Conservation (phyloP, 805 yeast species). For the Kazachstania psychrophila region DNA sequence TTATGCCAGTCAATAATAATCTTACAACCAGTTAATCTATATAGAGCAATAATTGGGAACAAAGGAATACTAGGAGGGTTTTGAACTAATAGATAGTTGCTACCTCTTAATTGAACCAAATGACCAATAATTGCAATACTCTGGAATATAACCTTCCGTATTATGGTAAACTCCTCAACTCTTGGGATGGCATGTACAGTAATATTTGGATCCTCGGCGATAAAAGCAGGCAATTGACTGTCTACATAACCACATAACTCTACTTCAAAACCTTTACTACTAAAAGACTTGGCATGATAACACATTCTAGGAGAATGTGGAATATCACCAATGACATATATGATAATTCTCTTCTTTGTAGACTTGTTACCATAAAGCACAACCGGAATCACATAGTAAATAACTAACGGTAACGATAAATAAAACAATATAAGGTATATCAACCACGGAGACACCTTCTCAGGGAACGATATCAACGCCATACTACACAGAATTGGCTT, state of each 20-base stretch:
- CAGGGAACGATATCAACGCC: slow-evolving; percentile 2
- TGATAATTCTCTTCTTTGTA: slow-evolving; percentile 47
- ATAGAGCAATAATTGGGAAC: slow-evolving; percentile 50
- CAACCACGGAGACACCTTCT: slow-evolving; percentile 6
- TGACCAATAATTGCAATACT: slow-evolving; percentile 37
- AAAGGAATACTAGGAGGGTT: slow-evolving; percentile 93
- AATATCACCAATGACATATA: slow-evolving; percentile 83
- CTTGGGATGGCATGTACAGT: slow-evolving; percentile 36
- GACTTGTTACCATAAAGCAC: slow-evolving; percentile 30
- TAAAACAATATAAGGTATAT: slow-evolving; percentile 32
- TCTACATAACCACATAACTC: slow-evolving; percentile 78
- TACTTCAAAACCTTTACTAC: slow-evolving; percentile 60
- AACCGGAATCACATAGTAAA: slow-evolving; percentile 30
- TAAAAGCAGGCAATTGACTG: slow-evolving; percentile 41
- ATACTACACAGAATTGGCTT: not conserved
- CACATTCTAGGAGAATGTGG: slow-evolving; percentile 95
- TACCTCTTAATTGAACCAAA: slow-evolving; percentile 47
- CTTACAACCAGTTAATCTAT: slow-evolving; percentile 47
- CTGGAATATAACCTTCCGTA: slow-evolving; percentile 52
- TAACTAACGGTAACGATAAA: slow-evolving; percentile 31
- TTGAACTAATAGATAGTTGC: slow-evolving; percentile 64
- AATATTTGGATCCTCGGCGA: slow-evolving; percentile 42
- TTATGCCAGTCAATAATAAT: slow-evolving; percentile 95
- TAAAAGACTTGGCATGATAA: slow-evolving; percentile 76
- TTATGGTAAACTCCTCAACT: slow-evolving; percentile 10